These are phyloP conservation scores for Quercus tomentella DNA, from an alignment of 331 rosid species.

Conservation along the genomic window DNA sequence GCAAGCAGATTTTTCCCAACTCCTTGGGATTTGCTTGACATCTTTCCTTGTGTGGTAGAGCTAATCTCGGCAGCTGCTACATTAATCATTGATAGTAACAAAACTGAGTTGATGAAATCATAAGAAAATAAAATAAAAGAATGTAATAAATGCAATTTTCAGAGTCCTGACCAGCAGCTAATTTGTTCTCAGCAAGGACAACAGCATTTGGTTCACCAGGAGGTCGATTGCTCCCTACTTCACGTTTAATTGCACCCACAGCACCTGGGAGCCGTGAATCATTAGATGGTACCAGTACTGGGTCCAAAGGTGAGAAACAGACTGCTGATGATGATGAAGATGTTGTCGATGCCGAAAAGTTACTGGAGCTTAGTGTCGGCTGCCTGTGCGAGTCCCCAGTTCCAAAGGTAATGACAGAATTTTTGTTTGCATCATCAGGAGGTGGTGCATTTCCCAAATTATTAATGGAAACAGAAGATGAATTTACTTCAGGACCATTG, in stretches of 20 bases:
- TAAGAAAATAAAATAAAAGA: slow-evolving; percentile 13
- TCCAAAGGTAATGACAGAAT: slow-evolving; percentile 26
- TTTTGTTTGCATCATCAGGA: slow-evolving; percentile 40
- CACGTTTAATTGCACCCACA: slow-evolving; percentile 56
- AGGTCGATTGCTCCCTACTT: slow-evolving; percentile 48
- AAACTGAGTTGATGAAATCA: slow-evolving; percentile 12
- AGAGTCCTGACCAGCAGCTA: slow-evolving; percentile 46
- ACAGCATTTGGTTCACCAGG: slow-evolving; percentile 45
- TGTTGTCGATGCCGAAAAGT: slow-evolving; percentile 22
- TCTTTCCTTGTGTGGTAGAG: slow-evolving; percentile 53
- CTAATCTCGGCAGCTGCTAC: slow-evolving; percentile 53
- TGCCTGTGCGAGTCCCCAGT: slow-evolving; percentile 32
- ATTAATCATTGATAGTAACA: slow-evolving; percentile 9
- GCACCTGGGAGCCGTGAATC: slow-evolving; percentile 60
- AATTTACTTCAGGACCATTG: slow-evolving; percentile 52
- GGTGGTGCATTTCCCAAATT: slow-evolving; percentile 37
- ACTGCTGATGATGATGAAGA: slow-evolving; percentile 42
- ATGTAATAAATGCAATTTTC: slow-evolving; percentile 6
- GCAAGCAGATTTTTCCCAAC: slow-evolving; percentile 43
- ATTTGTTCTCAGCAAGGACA: slow-evolving; percentile 34
- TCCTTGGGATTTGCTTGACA: slow-evolving; percentile 55
- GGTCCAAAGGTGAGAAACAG: slow-evolving; percentile 62
- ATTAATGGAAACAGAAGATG: slow-evolving; percentile 35
- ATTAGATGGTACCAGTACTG: slow-evolving; percentile 53
- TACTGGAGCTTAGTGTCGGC: slow-evolving; percentile 34